Conservation (phyloP, 805 yeast species). For the Yarrowia divulgata region DNA sequence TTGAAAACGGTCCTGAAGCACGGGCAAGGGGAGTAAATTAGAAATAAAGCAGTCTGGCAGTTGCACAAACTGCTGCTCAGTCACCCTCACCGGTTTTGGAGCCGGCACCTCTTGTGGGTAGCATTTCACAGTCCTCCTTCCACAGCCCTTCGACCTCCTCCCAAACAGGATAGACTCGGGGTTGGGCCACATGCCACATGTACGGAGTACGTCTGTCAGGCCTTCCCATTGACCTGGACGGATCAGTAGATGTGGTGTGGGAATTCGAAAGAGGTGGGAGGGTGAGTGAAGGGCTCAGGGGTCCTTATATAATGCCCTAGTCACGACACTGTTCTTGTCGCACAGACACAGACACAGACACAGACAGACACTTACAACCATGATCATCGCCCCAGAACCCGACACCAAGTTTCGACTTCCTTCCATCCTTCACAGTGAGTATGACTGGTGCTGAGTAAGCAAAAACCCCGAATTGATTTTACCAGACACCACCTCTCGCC, state of each 20-base stretch:
- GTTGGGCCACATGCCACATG: background rate
- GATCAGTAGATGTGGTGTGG: background rate
- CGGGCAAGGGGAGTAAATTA: too few species aligned
- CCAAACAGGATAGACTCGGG: background rate
- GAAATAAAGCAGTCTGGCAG: too few species aligned
- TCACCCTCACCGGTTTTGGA: too few species aligned
- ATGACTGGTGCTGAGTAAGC: background rate
- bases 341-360: background rate
- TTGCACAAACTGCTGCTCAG: too few species aligned
- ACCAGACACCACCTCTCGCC: too few species aligned
- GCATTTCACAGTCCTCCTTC: too few species aligned
- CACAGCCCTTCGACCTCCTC: too few species aligned
- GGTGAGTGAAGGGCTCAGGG: background rate
- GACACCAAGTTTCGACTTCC: background rate
- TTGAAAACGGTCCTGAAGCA: too few species aligned
- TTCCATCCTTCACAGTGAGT: background rate
- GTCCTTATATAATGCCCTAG: background rate
- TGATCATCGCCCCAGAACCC: conserved; percentile 9
- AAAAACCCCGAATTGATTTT: too few species aligned
- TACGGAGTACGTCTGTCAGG: background rate
- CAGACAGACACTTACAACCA: background rate
- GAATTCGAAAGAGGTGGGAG: too few species aligned
- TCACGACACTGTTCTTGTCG: background rate
- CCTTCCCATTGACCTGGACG: conserved; percentile 16
- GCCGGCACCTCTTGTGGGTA: too few species aligned